A percentile compares a stretch with the other conserved stretches of the same genome.
Evolutionary conservation across 805 yeast species (phyloP).

Genomic region (Wickerhamomyces bovis): DNA sequence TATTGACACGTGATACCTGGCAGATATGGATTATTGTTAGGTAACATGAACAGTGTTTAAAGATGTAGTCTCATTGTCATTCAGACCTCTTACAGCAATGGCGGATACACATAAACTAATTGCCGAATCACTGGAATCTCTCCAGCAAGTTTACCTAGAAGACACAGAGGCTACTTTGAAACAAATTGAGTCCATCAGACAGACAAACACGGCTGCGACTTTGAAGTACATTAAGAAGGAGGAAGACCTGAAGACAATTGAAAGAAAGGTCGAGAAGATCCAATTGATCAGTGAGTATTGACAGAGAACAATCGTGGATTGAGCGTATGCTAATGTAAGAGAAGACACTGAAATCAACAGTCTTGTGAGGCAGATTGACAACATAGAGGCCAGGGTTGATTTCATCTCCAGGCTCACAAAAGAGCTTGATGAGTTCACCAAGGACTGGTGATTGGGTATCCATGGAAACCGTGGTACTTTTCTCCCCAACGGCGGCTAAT

Average conservation of each 20-base stretch:
- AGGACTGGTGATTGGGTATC: conserved; percentile 1
- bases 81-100: too few species aligned
- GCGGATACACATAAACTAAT: conserved; percentile 14
- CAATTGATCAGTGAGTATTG: conserved; percentile 12
- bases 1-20: too few species aligned
- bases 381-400: conserved; percentile 12
- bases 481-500: conserved; percentile 13
- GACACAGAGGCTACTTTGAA: conserved; percentile 33
- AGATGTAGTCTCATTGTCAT: too few species aligned
- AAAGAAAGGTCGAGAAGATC: conserved; percentile 16
- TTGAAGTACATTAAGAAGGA: conserved; percentile 45
- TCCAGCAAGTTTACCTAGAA: conserved; percentile 29
- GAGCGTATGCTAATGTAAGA: conserved; percentile 2
- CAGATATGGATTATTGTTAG: too few species aligned
- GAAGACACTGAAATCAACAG: conserved; percentile 25
- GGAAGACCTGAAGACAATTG: conserved; percentile 29
- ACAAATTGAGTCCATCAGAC: conserved; percentile 44
- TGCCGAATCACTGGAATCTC: conserved; percentile 25
- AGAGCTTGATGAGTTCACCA: conserved; percentile 15
- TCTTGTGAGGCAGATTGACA: conserved; percentile 5
- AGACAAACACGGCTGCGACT: conserved; percentile 53
- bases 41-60: too few species aligned
- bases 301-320: not conserved
- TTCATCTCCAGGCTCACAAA: conserved; percentile 14
- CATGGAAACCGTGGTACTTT: not conserved